Evolutionary conservation across 352 stramenopile species (phyloP).

Genomic region (Pythium volutum): DNA sequence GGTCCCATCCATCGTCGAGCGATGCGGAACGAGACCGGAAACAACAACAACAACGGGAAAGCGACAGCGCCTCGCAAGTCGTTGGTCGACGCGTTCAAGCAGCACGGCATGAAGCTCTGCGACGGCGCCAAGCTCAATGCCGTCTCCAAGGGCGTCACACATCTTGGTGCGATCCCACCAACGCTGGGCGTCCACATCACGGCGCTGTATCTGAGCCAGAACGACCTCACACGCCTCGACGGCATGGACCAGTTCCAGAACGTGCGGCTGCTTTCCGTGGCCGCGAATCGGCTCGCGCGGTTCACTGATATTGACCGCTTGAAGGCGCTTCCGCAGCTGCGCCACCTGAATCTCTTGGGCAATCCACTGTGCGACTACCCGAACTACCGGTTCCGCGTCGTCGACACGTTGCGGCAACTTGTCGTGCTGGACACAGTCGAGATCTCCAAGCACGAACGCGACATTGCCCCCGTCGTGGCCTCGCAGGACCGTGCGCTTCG

Average conservation of each 20-base stretch:
- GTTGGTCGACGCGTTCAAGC: slow-evolving; percentile 62
- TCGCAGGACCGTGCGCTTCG: slow-evolving; percentile 55
- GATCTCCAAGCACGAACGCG: slow-evolving; percentile 53
- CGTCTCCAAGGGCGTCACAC: slow-evolving; percentile 50
- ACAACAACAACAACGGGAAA: neutral
- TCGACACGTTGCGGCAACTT: slow-evolving; percentile 45
- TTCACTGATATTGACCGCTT: slow-evolving; percentile 49
- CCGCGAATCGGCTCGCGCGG: slow-evolving; percentile 46
- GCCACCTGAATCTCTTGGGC: slow-evolving; percentile 65
- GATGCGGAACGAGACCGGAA: neutral
- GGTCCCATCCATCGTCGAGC: neutral
- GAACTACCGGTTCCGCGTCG: slow-evolving; percentile 62
- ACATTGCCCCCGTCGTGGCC: slow-evolving; percentile 42
- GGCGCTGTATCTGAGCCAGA: slow-evolving; percentile 80
- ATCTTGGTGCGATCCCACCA: slow-evolving; percentile 47
- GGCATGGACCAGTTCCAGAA: slow-evolving; percentile 60
- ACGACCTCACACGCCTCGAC: slow-evolving; percentile 48
- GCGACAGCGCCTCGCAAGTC: slow-evolving; percentile 31
- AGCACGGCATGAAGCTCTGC: slow-evolving; percentile 62
- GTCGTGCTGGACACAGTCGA: slow-evolving; percentile 61
- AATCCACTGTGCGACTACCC: slow-evolving; percentile 74
- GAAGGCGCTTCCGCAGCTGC: slow-evolving; percentile 34
- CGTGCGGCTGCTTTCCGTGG: slow-evolving; percentile 62
- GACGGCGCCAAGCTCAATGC: slow-evolving; percentile 77
- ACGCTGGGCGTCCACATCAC: slow-evolving; percentile 43